These are phyloP conservation scores for Spizellomyces sp. DNA, from an alignment of 192 early-diverging fungal genomes.

Conservation along the genomic window DNA sequence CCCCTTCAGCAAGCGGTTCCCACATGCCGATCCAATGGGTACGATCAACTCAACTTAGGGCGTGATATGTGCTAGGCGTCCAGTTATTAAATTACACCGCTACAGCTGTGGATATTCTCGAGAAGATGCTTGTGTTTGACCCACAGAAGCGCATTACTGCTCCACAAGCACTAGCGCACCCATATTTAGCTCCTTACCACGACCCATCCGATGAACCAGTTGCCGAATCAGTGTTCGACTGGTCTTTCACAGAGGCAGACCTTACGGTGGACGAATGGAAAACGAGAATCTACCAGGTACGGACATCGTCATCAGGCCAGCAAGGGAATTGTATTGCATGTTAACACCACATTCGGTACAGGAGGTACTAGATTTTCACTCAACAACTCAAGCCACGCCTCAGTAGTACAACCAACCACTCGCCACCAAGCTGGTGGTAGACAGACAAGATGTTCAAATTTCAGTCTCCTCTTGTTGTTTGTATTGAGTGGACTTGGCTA, in stretches of 20 bases:
- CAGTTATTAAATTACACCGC: neutral
- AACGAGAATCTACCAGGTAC: slow-evolving; percentile 36
- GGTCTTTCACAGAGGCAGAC: slow-evolving; percentile 93
- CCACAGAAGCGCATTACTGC: slow-evolving; percentile 89
- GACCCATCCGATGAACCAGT: slow-evolving; percentile 88
- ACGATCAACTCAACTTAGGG: too few species aligned
- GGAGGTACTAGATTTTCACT: slow-evolving; percentile 33
- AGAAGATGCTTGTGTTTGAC: slow-evolving; percentile 92
- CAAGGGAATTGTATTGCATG: neutral
- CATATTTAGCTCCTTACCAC: slow-evolving; percentile 88
- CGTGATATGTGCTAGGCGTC: too few species aligned
- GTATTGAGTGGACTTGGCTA: too few species aligned
- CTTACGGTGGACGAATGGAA: slow-evolving; percentile 41
- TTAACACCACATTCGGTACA: neutral
- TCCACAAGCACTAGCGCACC: slow-evolving; percentile 82
- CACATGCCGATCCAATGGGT: slow-evolving; percentile 65
- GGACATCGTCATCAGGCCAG: neutral
- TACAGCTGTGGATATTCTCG: slow-evolving; percentile 80
- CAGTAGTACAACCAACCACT: too few species aligned
- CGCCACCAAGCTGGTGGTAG: too few species aligned
- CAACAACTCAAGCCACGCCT: neutral
- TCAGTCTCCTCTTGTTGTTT: too few species aligned
- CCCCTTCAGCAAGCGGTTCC: slow-evolving; percentile 81
- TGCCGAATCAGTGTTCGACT: slow-evolving; percentile 78
- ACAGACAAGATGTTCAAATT: too few species aligned